Conservation (phyloP, 805 yeast species). For the Phaffomyces thermotolerans region DNA sequence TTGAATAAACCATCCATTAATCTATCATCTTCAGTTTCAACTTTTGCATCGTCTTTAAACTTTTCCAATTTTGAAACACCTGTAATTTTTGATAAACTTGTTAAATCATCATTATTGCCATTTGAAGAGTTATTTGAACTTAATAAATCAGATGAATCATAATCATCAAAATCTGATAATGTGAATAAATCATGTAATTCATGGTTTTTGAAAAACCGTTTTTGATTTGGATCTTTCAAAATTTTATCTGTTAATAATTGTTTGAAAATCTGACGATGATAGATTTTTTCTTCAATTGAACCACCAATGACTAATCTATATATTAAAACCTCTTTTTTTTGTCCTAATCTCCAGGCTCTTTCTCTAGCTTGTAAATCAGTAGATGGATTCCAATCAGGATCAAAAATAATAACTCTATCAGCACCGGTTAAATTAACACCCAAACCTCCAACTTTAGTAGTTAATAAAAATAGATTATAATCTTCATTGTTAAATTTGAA, state of each 20-base stretch:
- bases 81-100: constrained; percentile 48
- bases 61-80: constrained; percentile 74
- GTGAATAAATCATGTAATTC: constrained; percentile 88
- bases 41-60: constrained; percentile 36
- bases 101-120: constrained; percentile 51
- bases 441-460: constrained; percentile 94
- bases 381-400: constrained; percentile 98
- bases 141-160: not conserved
- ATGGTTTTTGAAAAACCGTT: constrained; percentile 85
- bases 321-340: constrained; percentile 83
- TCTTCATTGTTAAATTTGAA: constrained; percentile 68
- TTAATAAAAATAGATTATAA: constrained; percentile 63
- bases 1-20: constrained; percentile 73
- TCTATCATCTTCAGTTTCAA: constrained; percentile 47
- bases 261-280: constrained; percentile 94
- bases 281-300: constrained; percentile 92
- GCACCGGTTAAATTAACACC: constrained; percentile 96
- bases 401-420: constrained; percentile 85
- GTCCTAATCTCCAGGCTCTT: constrained; percentile 96
- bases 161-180: constrained; percentile 59
- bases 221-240: constrained; percentile 89
- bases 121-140: constrained; percentile 19
- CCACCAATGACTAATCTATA: constrained; percentile 92
- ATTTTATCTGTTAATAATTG: constrained; percentile 91
- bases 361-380: constrained; percentile 96